These are phyloP conservation scores for Neoboletus magnificus DNA, from an alignment of 768 basidiomycete genomes.

Conservation along the genomic window DNA sequence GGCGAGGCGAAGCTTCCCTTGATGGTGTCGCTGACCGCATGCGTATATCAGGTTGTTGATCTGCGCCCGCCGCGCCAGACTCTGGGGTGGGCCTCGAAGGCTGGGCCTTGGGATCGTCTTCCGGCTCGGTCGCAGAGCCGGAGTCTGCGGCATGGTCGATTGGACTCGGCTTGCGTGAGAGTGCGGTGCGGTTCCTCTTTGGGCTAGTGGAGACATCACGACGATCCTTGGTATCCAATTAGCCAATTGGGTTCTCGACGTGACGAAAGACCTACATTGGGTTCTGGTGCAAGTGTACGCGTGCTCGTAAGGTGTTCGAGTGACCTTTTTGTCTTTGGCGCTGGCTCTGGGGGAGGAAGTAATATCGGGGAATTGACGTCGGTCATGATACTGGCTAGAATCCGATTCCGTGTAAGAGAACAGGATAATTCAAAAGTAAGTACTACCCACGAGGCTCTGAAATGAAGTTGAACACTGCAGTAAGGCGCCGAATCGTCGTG, in stretches of 20 bases:
- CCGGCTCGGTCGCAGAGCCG: conserved; percentile 31
- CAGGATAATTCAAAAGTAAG: conserved; percentile 6
- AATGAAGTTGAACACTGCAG: conserved; percentile 67
- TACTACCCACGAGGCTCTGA: conserved; percentile 58
- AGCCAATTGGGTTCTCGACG: conserved; percentile 3
- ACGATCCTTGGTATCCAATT: conserved; percentile 16
- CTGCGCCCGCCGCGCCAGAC: not conserved
- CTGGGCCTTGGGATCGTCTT: conserved; percentile 13
- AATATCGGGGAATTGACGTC: conserved; percentile 46
- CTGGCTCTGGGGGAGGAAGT: conserved; percentile 19
- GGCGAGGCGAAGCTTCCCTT: conserved; percentile 3
- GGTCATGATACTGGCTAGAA: conserved; percentile 50
- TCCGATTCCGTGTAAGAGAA: conserved; percentile 10
- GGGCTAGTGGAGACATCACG: not conserved
- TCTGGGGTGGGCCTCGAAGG: not conserved
- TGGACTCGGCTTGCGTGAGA: conserved; percentile 10
- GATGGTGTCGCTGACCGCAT: conserved; percentile 24
- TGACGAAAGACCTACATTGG: conserved; percentile 19
- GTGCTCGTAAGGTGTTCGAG: conserved; percentile 6
- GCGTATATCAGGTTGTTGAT: conserved; percentile 13
- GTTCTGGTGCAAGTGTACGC: conserved; percentile 5
- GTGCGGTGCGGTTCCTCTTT: not conserved
- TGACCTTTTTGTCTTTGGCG: conserved; percentile 11
- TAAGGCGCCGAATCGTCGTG: conserved; percentile 65
- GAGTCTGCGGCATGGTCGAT: conserved; percentile 12